Evolutionary conservation across 148 eudicot species (phyloP).

Genomic region (Euryodendron excelsum): DNA sequence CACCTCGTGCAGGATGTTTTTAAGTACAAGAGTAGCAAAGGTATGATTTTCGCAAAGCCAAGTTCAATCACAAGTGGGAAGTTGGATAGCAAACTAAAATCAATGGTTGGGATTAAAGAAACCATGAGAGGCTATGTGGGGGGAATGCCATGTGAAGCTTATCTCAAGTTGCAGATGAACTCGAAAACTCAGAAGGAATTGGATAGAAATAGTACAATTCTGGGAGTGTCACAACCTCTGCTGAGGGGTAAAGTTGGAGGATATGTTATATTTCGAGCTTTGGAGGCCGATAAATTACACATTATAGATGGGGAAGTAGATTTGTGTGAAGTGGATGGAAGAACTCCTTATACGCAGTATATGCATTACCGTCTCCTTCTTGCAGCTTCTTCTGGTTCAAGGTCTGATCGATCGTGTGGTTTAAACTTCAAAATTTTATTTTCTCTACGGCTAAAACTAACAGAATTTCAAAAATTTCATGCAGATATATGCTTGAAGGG

Average conservation of each 20-base stretch:
- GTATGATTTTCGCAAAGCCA: not conserved
- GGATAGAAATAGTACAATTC: not conserved
- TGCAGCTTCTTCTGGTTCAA: slow-evolving; percentile 43
- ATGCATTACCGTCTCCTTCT: slow-evolving; percentile 34
- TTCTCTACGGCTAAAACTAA: not conserved
- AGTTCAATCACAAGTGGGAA: not conserved
- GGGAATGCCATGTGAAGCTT: slow-evolving; percentile 34
- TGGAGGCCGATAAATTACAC: slow-evolving; percentile 32
- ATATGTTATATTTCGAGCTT: slow-evolving; percentile 18
- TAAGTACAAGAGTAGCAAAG: slow-evolving; percentile 10
- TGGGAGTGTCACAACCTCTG: slow-evolving; percentile 13
- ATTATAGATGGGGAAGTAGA: slow-evolving; percentile 35
- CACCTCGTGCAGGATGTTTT: slow-evolving; percentile 28
- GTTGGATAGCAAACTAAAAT: not conserved
- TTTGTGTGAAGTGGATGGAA: slow-evolving; percentile 28
- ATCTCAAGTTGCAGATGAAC: slow-evolving; percentile 30
- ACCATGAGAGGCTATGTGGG: slow-evolving; percentile 35
- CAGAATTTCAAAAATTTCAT: not conserved
- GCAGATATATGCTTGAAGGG: slow-evolving; percentile 42
- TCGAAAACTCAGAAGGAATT: not conserved
- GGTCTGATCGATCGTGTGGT: slow-evolving; percentile 5
- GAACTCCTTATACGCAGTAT: slow-evolving; percentile 37
- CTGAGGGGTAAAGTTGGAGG: slow-evolving; percentile 36
- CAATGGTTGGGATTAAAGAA: slow-evolving; percentile 17
- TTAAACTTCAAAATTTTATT: no score